Evolutionary conservation across 1,284 basidiomycete species (phyloP).

Genomic region (Moesziomyces parantarcticus): DNA sequence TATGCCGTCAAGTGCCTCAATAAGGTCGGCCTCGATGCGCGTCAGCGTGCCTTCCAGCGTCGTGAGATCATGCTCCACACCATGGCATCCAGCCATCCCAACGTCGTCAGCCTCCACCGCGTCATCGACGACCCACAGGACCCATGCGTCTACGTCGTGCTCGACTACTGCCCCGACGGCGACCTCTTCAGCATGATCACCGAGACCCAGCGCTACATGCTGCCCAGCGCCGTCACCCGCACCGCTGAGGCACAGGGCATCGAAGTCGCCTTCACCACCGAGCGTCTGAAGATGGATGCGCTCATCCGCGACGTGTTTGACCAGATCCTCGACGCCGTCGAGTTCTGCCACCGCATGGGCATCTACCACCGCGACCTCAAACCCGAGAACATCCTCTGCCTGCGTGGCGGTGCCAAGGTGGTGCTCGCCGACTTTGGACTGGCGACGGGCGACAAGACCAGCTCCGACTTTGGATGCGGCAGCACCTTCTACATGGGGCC

Average conservation of each 20-base stretch:
- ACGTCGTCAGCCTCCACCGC: conserved; percentile 88
- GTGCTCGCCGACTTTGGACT: conserved; percentile 96
- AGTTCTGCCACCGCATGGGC: conserved; percentile 77
- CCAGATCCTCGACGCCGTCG: conserved; percentile 87
- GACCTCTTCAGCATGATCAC: conserved; percentile 87
- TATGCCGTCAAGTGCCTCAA: conserved; percentile 87
- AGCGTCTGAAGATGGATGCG: conserved; percentile 56
- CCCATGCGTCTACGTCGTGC: conserved; percentile 74
- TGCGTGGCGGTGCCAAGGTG: conserved; percentile 79
- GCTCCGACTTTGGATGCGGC: conserved; percentile 92
- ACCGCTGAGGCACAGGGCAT: conserved; percentile 36
- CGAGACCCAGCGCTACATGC: conserved; percentile 76
- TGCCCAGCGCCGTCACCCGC: conserved; percentile 24
- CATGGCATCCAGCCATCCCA: conserved; percentile 78
- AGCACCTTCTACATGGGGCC: conserved; percentile 97
- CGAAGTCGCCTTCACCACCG: conserved; percentile 47
- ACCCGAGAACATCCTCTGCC: conserved; percentile 95
- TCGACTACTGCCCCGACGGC: conserved; percentile 82
- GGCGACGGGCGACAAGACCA: conserved; percentile 87
- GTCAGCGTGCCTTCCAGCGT: conserved; percentile 82
- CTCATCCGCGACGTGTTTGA: conserved; percentile 64
- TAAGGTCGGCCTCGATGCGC: conserved; percentile 74
- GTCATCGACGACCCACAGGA: conserved; percentile 77
- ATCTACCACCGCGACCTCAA: conserved; percentile 98
- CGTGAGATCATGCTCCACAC: conserved; percentile 76